Evolutionary conservation across 139 green algal species (phyloP), one percentile per base, ranked within the genome.

Genomic region (Volvox africanus): DNA sequence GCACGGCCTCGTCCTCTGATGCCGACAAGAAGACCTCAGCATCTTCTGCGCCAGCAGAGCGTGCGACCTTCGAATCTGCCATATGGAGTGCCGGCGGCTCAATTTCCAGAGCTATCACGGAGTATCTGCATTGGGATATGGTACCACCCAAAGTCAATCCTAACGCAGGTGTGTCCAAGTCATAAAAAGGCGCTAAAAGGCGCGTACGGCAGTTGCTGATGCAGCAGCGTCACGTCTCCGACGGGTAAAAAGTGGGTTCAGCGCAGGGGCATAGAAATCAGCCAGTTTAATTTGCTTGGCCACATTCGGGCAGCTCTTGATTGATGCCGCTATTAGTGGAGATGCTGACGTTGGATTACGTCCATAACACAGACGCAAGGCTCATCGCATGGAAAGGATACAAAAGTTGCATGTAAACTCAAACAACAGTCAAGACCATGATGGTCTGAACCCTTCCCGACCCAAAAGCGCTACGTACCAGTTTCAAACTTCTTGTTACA

Each of bases 11-110:
- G 16, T 90, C 86, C 30, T 90, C 86, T 18, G 86, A 90, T 13
- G 86, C 86, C 0, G 86, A 90, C 50, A 90, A 1, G 18, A 83
- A 90, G 21, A 90, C 73, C 12, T 90, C 86, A 0, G 73, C 73
- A 1, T 89, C 85, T 20, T 76, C 86, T 21, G 69, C 26, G 3
- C 13, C 69, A 30, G 50, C 21, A 69, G 82, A 16, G 16, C 20
- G 19, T 5, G n/a, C 3, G 30, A 30, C 33, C 85, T 82, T 71
- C 9, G 17, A 28, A 6, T 89, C 85, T n/a, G 85, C 28, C 85
- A 89, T 89, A 67, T 36, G 44, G 30, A 81, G 14, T 79, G 71
- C 24, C 22, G 75, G 30, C 17, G 32, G 78, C 78, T 84, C 78
- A 84, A 65, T 35, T 84, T 84, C 16, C 78, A 68, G 75, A 81